Conservation (phyloP, 108 stramenopile species). For the Bacterosira constricta region DNA sequence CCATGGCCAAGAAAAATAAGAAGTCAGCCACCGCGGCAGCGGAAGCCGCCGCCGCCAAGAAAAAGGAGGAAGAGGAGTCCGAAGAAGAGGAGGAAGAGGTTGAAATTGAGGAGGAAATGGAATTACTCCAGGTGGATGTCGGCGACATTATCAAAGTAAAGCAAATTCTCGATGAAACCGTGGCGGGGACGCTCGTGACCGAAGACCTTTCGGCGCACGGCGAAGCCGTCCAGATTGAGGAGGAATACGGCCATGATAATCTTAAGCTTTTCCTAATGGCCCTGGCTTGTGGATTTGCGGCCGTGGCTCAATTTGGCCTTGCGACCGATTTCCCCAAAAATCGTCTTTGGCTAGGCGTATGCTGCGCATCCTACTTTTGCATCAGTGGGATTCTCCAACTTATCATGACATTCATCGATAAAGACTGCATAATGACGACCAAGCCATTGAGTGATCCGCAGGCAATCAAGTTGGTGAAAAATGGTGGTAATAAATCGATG, state of each 20-base stretch:
- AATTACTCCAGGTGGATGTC: conserved; percentile 89
- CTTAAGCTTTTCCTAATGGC: conserved; percentile 92
- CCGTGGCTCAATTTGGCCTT: conserved; percentile 89
- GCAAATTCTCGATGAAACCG: conserved; percentile 96
- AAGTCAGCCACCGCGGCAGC: conserved; percentile 2
- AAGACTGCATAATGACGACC: conserved; percentile 90
- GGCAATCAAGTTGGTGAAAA: conserved; percentile 43
- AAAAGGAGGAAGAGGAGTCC: conserved; percentile 13
- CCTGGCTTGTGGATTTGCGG: conserved; percentile 89
- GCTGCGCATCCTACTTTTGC: conserved; percentile 92
- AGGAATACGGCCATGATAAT: conserved; percentile 89
- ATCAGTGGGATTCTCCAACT: conserved; percentile 89
- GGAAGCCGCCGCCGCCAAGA: background rate
- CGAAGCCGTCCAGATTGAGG: conserved; percentile 56
- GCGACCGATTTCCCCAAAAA: conserved; percentile 93
- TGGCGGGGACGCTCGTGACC: conserved; percentile 74
- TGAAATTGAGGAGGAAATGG: conserved; percentile 64
- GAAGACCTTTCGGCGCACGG: conserved; percentile 58
- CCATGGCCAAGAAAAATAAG: conserved; percentile 40
- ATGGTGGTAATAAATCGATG: conserved; percentile 58
- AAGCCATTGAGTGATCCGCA: conserved; percentile 54
- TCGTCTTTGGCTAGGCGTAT: conserved; percentile 86
- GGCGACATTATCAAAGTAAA: conserved; percentile 97
- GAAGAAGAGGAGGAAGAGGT: conserved; percentile 32
- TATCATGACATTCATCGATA: conserved; percentile 92